Evolutionary conservation across 331 rosid species (phyloP).

Genomic region (Pyrus hybrid): DNA sequence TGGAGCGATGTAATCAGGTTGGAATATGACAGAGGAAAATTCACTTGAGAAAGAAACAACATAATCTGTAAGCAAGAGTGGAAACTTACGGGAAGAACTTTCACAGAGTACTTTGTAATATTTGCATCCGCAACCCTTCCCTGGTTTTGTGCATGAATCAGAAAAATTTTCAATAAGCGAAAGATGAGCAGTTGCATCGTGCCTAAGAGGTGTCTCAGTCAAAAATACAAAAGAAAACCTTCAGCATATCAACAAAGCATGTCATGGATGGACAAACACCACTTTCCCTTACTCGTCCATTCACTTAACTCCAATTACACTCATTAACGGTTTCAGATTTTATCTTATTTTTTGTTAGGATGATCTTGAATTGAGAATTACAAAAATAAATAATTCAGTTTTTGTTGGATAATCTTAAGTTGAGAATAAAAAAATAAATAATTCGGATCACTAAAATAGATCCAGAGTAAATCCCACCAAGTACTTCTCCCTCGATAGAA

Average conservation of each 20-base stretch:
- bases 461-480: too few relatives aligned
- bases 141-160: constrained; percentile 51
- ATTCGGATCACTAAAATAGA: too few relatives aligned
- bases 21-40: neutral
- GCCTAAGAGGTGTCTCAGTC: neutral
- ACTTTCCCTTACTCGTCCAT: neutral
- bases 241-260: neutral
- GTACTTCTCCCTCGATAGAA: too few relatives aligned
- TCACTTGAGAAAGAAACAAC: neutral
- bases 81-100: constrained; percentile 84
- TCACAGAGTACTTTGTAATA: constrained; percentile 72
- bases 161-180: neutral
- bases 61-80: neutral
- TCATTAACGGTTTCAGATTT: too few relatives aligned
- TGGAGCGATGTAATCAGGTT: neutral
- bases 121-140: constrained; percentile 71
- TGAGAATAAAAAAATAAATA: too few relatives aligned
- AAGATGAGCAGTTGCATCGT: neutral
- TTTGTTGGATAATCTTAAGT: too few relatives aligned
- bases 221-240: neutral
- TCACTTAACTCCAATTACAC: too few relatives aligned
- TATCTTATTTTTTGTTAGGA: too few relatives aligned
- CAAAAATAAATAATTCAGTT: too few relatives aligned
- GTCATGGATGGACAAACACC: neutral
- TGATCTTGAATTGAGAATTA: too few relatives aligned